Conservation (phyloP, 2,329 filamentous ascomycete species). For the Colletotrichum sp. region DNA sequence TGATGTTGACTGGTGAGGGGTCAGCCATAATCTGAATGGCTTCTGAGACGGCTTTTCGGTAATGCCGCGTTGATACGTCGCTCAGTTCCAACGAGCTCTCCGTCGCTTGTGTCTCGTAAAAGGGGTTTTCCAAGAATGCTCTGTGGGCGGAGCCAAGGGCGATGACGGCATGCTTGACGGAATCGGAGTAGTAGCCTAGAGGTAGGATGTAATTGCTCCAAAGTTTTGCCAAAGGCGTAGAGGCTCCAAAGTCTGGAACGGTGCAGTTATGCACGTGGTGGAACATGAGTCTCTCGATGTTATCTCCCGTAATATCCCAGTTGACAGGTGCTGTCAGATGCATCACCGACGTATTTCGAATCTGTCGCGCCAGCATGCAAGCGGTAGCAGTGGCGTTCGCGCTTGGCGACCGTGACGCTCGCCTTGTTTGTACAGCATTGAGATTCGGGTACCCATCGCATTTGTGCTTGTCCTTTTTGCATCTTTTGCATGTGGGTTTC, state of each 20-base stretch:
- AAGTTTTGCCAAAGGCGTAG: slow-evolving; percentile 1
- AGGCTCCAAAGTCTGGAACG: slow-evolving; percentile 1
- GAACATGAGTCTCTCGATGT: slow-evolving; percentile 6
- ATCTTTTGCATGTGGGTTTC: slow-evolving; percentile 19
- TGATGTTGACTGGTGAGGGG: slow-evolving; percentile 5
- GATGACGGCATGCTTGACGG: slow-evolving; percentile 11
- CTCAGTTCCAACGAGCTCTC: not conserved
- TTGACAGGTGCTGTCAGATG: not conserved
- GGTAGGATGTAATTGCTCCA: slow-evolving; percentile 17
- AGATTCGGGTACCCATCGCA: slow-evolving; percentile 21
- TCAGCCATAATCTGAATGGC: slow-evolving; percentile 14
- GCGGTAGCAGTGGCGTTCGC: not conserved
- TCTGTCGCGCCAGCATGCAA: not conserved
- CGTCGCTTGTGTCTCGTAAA: not conserved
- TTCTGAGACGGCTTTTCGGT: slow-evolving; percentile 5
- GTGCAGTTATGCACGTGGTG: slow-evolving; percentile 14
- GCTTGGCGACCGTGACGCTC: not conserved
- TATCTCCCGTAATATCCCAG: not conserved
- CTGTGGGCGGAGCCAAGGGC: slow-evolving; percentile 7
- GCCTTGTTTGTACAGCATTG: not conserved
- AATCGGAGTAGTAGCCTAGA: slow-evolving; percentile 8
- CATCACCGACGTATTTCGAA: not conserved
- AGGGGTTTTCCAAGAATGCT: not conserved
- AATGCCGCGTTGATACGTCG: not conserved
- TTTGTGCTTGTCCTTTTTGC: slow-evolving; percentile 5